Evolutionary conservation across 129 eudicot species (phyloP).

Genomic region (Gnaphalium uliginosum): DNA sequence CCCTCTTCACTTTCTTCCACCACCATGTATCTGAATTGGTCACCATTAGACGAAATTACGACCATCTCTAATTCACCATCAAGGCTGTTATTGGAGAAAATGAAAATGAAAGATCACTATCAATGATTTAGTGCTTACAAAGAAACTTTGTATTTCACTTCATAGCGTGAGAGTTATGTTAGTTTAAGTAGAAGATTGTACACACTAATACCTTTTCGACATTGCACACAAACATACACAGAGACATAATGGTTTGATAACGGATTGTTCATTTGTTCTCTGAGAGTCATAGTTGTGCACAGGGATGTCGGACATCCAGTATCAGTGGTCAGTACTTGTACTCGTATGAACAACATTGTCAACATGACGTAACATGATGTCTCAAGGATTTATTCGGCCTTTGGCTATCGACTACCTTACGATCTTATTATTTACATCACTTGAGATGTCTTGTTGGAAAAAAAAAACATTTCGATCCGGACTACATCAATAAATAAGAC

Average conservation of each 20-base stretch:
- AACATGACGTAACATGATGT: background rate
- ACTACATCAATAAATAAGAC: background rate
- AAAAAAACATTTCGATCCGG: background rate
- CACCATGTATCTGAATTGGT: too few relatives aligned
- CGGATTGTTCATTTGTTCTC: background rate
- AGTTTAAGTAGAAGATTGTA: too few relatives aligned
- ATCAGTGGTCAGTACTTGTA: background rate
- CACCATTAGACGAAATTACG: too few relatives aligned
- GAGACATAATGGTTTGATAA: background rate
- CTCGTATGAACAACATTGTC: background rate
- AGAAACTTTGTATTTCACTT: too few relatives aligned
- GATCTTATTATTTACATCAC: background rate
- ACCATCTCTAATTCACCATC: too few relatives aligned
- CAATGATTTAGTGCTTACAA: too few relatives aligned
- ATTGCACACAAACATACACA: background rate
- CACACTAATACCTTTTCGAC: too few relatives aligned
- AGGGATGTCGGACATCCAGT: background rate
- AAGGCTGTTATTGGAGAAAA: too few relatives aligned
- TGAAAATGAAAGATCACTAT: too few relatives aligned
- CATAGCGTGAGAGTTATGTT: too few relatives aligned
- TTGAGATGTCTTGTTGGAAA: background rate
- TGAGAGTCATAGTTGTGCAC: background rate
- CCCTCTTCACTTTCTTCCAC: too few relatives aligned
- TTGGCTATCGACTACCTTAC: background rate
- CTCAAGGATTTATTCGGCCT: background rate